Base-by-base conservation (phyloP, 306 rosid genomes). In the Fagus sylvatica region DNA sequence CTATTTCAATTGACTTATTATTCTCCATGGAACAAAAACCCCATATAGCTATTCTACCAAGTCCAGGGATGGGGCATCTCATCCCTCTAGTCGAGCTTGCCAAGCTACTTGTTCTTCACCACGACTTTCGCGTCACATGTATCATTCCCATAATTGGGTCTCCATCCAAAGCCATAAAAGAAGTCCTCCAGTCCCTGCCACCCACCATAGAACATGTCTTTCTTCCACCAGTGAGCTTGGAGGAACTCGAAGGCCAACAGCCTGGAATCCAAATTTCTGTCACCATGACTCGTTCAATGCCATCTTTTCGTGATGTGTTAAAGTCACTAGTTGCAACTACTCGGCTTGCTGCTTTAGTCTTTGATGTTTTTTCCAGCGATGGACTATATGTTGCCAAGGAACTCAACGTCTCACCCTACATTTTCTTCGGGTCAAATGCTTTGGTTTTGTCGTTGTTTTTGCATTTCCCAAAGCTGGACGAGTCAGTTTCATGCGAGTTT, bases 11-110 rank as follows among this genome's bases (percentile, higher is more conserved):
- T 22, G 28, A 22, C 28, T 22, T 22, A 22, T 22, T 1, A 12
- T 8, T 19, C 7, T 36, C 48, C 28, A 37, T 86, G 89, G 76
- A 71, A 13, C 78, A 80, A 71, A 2, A 51, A 65, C 46, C 19
- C 46, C 72, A 75, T 13, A 71, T 86, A 64, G 87, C 80, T 0
- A n/a, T 83, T 11, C 13, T 86, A 39, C 4, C 84, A 43, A 78
- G 83, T 65, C 86, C 87, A 5, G 88, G 85, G 40, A 84, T 79
- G 42, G 80, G 74, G 53, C 88, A 84, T 71, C 51, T 83, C 17
- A 80, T 83, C 7, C 84, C 90, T 1, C 37, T 84, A 28, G 3
- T 73, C 6, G 90, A 87, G 34, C 82, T 87, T 73, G 16, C 69
- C 2, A 87, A 84, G 42, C 7, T 80, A 22, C 28, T 22, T 22